Conservation (phyloP, 1,284 basidiomycete species). For the Fomes fomentarius region DNA sequence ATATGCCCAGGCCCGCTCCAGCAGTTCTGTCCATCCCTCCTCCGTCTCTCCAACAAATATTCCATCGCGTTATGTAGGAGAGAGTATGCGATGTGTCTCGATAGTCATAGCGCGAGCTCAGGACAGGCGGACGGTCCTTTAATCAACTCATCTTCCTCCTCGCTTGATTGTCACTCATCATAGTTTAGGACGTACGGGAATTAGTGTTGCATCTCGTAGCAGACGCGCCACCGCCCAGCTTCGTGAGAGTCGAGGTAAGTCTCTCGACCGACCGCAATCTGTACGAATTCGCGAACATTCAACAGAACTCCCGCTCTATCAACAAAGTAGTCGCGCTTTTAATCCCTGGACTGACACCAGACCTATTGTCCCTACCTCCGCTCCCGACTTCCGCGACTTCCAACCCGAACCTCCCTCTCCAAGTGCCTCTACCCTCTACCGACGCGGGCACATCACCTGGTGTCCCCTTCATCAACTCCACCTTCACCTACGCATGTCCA, state of each 20-base stretch:
- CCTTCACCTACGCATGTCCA: constrained; percentile 91
- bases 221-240: constrained; percentile 79
- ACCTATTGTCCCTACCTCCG: constrained; percentile 70
- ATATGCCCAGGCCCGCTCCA: too few relatives aligned
- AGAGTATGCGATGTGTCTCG: too few relatives aligned
- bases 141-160: background rate
- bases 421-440: constrained; percentile 56
- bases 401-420: constrained; percentile 68
- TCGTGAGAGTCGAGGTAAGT: constrained; percentile 81
- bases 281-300: too few relatives aligned
- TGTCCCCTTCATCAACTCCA: constrained; percentile 77
- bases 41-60: too few relatives aligned
- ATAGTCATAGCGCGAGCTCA: too few relatives aligned
- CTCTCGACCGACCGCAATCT: too few relatives aligned
- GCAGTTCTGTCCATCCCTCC: too few relatives aligned
- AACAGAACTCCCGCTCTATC: constrained; percentile 71
- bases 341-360: constrained; percentile 79
- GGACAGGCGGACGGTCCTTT: too few relatives aligned
- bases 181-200: constrained; percentile 79
- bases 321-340: constrained; percentile 79
- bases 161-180: background rate
- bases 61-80: too few relatives aligned
- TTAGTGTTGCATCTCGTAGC: constrained; percentile 81
- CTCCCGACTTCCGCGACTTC: constrained; percentile 62
- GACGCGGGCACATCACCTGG: constrained; percentile 34